Base-by-base conservation (phyloP, 2,329 filamentous ascomycete genomes). In the Coniochaeta hoffmannii region DNA sequence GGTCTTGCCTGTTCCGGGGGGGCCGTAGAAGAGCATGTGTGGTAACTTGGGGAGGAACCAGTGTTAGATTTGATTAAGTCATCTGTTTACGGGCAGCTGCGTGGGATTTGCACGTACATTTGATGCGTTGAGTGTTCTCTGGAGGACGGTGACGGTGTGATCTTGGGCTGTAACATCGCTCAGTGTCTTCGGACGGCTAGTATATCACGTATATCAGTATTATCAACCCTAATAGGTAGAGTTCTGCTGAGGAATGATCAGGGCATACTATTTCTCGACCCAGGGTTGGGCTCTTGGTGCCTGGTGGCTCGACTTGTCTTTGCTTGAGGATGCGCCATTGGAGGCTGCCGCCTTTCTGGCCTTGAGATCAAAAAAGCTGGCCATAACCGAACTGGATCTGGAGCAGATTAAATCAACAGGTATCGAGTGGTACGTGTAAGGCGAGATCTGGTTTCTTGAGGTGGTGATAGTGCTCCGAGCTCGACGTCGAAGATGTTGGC, bases 21-120 rank as follows among this genome's bases (percentile, higher is more conserved):
- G 94, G 4, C 94, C 94, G 69, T 99, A 99, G 79, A 97, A 97
- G 65, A 99, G 89, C 90, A 99, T 97, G 73, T 99, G 95, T 3
- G 94, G 94, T 36, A 99, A 87, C 84, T 89, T 34, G 3, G 19
- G 8, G 19, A 12, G 31, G 50, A 19, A 30, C 2, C 50, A 57
- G 36, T 61, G 55, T 36, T 24, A 32, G 17, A 28, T 35, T 35
- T 24, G 5, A 14, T 35, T 15, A 28, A 4, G 26, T 12, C 17
- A 58, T 52, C 17, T 32, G 7, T n/a, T 9, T 50, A 49, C 26
- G 10, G 12, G n/a, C 10, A n/a, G 22, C 1, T 9, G 26, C 44
- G 19, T 30, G 24, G 15, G 31, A 31, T 8, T 60, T 63, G 50
- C 55, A 53, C 75, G 51, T 71, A 91, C 88, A 67, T 99, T 99